A percentile compares a stretch with the other conserved stretches of the same genome.
Conservation (phyloP, 2,329 filamentous ascomycete species). For the Hyphodiscus sp. region DNA sequence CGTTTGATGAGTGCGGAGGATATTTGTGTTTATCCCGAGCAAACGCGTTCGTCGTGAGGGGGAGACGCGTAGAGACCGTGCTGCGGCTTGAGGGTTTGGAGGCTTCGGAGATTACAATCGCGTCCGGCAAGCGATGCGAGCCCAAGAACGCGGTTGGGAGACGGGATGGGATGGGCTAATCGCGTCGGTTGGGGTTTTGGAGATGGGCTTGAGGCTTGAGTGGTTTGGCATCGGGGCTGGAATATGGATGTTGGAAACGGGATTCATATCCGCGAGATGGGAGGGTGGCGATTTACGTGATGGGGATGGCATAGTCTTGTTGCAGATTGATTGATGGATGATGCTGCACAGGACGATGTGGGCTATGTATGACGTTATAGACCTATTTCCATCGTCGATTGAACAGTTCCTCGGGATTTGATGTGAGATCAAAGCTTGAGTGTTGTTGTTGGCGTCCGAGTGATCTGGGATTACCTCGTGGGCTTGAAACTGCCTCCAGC, state of each 20-base stretch:
- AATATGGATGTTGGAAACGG: not conserved
- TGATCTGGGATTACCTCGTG: not conserved
- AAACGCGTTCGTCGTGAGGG: too few species aligned
- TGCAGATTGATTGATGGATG: not conserved
- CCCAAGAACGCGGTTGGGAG: not conserved
- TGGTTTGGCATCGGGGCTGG: too few species aligned
- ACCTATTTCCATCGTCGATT: not conserved
- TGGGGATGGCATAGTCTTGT: not conserved
- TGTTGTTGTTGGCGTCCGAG: not conserved
- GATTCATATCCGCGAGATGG: not conserved
- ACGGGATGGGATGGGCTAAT: not conserved
- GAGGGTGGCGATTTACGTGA: not conserved
- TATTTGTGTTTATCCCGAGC: too few species aligned
- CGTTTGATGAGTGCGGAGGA: not conserved
- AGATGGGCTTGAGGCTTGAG: not conserved
- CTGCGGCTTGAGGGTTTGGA: too few species aligned
- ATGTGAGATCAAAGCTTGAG: not conserved
- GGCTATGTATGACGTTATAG: not conserved
- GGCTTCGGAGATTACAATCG: too few species aligned
- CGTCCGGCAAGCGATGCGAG: too few species aligned
- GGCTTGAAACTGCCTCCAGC: not conserved
- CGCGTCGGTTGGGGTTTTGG: not conserved
- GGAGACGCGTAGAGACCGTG: too few species aligned
- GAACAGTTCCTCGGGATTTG: not conserved
- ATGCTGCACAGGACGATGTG: not conserved